A percentile compares a stretch with the other conserved stretches of the same genome.
These are phyloP conservation scores for Fusarium solani-melongenae DNA, from an alignment of 2,329 filamentous ascomycete species.

Conservation along the genomic window DNA sequence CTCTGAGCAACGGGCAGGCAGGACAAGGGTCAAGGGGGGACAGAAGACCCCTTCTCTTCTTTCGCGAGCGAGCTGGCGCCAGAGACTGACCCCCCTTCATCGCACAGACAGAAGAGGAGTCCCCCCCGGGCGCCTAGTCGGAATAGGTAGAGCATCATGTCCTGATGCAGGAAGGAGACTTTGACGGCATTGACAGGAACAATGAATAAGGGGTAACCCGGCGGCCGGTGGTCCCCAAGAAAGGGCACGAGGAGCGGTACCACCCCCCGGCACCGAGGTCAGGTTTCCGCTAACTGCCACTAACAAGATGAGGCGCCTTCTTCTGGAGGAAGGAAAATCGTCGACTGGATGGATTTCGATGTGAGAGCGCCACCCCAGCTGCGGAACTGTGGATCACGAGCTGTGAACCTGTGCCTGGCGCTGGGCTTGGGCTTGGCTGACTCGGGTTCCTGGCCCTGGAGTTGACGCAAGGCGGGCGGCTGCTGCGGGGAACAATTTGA, in stretches of 20 bases:
- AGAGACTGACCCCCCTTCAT: slow-evolving; percentile 9
- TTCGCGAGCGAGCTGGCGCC: neutral
- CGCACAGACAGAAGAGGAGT: slow-evolving; percentile 9
- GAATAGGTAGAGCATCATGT: neutral
- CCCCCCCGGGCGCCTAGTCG: slow-evolving; percentile 1
- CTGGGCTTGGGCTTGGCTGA: slow-evolving; percentile 7
- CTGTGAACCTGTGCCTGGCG: slow-evolving; percentile 11
- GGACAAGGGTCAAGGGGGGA: slow-evolving; percentile 22
- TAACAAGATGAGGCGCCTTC: slow-evolving; percentile 29
- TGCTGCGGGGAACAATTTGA: slow-evolving; percentile 25
- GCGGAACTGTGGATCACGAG: slow-evolving; percentile 13
- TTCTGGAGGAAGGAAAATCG: slow-evolving; percentile 10
- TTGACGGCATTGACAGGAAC: slow-evolving; percentile 1
- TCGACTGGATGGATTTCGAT: slow-evolving; percentile 7
- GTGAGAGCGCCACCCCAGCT: slow-evolving; percentile 31
- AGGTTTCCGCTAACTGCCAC: slow-evolving; percentile 27
- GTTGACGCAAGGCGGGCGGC: slow-evolving; percentile 25
- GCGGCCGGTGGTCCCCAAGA: neutral
- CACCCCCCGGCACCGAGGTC: slow-evolving; percentile 6
- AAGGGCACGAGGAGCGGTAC: neutral
- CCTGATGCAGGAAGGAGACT: slow-evolving; percentile 1
- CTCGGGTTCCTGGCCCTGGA: slow-evolving; percentile 1
- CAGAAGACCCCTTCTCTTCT: neutral
- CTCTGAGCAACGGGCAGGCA: slow-evolving; percentile 1
- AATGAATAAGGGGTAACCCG: slow-evolving; percentile 26